Evolutionary conservation across 2,329 filamentous ascomycete genomes (phyloP).

Genomic region (Microascus cirrosus): DNA sequence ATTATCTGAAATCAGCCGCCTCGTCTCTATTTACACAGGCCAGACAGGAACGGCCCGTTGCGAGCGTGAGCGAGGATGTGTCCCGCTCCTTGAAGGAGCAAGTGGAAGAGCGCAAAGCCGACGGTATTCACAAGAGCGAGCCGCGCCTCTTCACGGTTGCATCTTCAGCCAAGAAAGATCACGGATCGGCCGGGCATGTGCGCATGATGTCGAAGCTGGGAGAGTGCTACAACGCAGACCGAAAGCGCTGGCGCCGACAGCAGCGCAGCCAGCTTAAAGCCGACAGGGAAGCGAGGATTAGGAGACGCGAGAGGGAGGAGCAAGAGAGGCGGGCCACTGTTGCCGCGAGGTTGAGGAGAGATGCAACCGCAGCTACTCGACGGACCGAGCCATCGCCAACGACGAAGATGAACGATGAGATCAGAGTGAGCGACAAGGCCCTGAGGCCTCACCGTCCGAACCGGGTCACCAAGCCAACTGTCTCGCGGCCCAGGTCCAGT

Average conservation of each 20-base stretch:
- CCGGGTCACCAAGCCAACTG: slow-evolving; percentile 23
- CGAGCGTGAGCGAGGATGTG: slow-evolving; percentile 34
- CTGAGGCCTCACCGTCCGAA: background rate
- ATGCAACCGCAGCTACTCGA: slow-evolving; percentile 19
- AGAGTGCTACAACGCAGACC: slow-evolving; percentile 31
- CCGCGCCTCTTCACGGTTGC: slow-evolving; percentile 27
- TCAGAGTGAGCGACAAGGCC: background rate
- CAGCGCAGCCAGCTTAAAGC: slow-evolving; percentile 36
- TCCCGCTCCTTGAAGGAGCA: background rate
- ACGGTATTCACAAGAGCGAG: slow-evolving; percentile 6
- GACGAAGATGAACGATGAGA: background rate
- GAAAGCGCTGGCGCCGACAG: slow-evolving; percentile 32
- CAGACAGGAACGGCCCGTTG: slow-evolving; percentile 26
- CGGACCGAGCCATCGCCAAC: slow-evolving; percentile 25
- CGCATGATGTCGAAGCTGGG: slow-evolving; percentile 42
- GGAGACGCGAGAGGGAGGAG: slow-evolving; percentile 2
- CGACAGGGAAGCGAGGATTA: slow-evolving; percentile 30
- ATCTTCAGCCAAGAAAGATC: slow-evolving; percentile 39
- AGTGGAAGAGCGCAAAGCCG: background rate
- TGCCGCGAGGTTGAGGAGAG: slow-evolving; percentile 6
- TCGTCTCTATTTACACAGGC: slow-evolving; percentile 35
- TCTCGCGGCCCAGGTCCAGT: slow-evolving; percentile 20
- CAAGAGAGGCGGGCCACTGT: slow-evolving; percentile 5
- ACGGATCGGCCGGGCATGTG: slow-evolving; percentile 31
- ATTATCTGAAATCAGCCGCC: slow-evolving; percentile 20